A percentile compares a stretch with the other conserved stretches of the same genome.
phyloP scores from a whole-genome alignment of 2,329 filamentous ascomycete species.

The Coniochaeta prunicola region DNA sequence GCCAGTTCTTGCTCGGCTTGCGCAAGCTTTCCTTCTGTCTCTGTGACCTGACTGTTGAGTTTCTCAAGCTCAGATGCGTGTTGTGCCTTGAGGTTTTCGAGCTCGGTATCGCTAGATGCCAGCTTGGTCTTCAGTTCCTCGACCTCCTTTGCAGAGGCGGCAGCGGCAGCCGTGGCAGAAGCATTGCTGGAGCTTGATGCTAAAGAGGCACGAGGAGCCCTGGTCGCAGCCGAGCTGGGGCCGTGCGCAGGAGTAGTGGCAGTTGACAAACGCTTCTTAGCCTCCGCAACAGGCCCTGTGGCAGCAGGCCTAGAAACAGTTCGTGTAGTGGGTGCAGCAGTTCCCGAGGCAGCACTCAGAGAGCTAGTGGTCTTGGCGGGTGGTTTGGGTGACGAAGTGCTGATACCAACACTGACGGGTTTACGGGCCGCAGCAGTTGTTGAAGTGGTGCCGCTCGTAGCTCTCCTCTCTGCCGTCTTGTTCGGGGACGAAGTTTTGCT shows the following conservation, averaged over 20 bases:
- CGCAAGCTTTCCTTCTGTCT: conserved; percentile 42
- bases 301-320: conserved; percentile 25
- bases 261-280: conserved; percentile 51
- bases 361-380: conserved; percentile 24
- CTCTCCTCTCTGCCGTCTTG: conserved; percentile 9
- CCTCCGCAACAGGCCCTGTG: conserved; percentile 34
- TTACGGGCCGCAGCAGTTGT: conserved; percentile 26
- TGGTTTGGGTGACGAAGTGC: conserved; percentile 23
- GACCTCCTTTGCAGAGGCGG: conserved; percentile 38
- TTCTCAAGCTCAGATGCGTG: conserved; percentile 40
- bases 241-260: conserved; percentile 30
- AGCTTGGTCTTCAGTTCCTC: conserved; percentile 56
- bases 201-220: conserved; percentile 32
- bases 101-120: conserved; percentile 48
- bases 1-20: conserved; percentile 43
- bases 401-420: conserved; percentile 21
- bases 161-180: conserved; percentile 30
- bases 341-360: conserved; percentile 19
- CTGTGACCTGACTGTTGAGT: conserved; percentile 39
- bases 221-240: conserved; percentile 28
- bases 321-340: conserved; percentile 26
- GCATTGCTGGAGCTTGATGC: conserved; percentile 15
- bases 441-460: conserved; percentile 16
- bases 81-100: conserved; percentile 42
- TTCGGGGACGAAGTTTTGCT: conserved; percentile 15